Evolutionary conservation across 495 filamentous ascomycete genomes (phyloP), one percentile per base, ranked within the genome.

Genomic region (Sphaerosporella brunnea): DNA sequence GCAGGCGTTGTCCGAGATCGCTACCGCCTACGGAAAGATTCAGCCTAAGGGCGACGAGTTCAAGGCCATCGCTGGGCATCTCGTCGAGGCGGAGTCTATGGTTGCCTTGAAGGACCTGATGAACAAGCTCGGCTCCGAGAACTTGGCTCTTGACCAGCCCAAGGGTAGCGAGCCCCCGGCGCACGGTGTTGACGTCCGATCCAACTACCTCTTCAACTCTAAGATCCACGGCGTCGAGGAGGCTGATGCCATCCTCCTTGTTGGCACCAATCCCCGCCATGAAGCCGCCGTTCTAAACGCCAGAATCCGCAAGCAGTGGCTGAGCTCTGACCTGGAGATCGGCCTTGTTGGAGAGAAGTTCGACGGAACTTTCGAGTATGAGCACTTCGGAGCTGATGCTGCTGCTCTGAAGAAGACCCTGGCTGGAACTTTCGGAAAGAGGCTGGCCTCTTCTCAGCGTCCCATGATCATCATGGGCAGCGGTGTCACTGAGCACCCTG

Each of bases 391-490:
- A 37, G 63, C 73, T 19, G 79, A 90, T 62, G 70, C 79, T 34
- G 71, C 72, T 21, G 71, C 83, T 47, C 65, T 97, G 36, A 93
- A 95, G 70, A 71, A 77, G 51, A 81, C 81, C 37, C 74, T 97
- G 21, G 63, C 80, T n/a, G 88, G 90, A 15, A 63, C 73, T 2
- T 97, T 92, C 61, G 85, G 90, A 60, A 83, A 93, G 73, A 86
- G 84, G 67, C 80, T 97, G 42, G 71, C 77, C 53, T 66, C 74
- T n/a, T 90, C 90, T 26, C 75, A 93, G 73, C 73, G 74, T 53
- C 90, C 90, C 32, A 93, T 96, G 84, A 94, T 97, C 60, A 75
- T 97, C 41, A 75, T 96, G 42, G 90, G 90, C 42, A 90, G 83
- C 48, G 82, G 80, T 53, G 82, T 84, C 32, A 79, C 78, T 24